Conservation (phyloP, 1,284 basidiomycete genomes). For the Ganoderma sinense region DNA sequence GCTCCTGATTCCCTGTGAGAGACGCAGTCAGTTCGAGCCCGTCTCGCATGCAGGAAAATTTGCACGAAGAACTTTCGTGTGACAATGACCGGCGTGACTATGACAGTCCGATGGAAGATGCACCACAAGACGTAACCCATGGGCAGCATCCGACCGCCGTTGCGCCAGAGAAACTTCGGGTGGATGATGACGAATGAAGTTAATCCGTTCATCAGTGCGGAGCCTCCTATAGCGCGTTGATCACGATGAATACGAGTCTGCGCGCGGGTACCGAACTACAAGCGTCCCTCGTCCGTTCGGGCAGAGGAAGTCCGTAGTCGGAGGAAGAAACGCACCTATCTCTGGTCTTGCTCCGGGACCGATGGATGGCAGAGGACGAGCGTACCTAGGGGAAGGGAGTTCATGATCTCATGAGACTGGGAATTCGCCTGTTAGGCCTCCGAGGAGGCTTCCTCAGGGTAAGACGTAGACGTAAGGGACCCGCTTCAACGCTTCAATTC, state of each 20-base stretch:
- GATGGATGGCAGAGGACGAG: background rate
- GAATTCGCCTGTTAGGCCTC: background rate
- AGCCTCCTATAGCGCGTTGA: background rate
- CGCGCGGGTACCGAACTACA: background rate
- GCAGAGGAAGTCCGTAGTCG: background rate
- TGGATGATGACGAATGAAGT: background rate
- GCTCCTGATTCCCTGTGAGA: background rate
- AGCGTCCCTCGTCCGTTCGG: background rate
- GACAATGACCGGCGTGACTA: background rate
- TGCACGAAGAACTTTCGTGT: background rate
- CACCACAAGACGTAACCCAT: conserved; percentile 3
- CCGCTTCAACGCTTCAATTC: background rate
- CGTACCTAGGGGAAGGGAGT: background rate
- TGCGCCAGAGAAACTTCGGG: background rate
- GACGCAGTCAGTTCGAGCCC: background rate
- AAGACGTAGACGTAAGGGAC: background rate
- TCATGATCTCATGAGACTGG: too few species aligned
- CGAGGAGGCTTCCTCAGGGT: background rate
- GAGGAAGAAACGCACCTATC: background rate
- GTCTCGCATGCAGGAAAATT: background rate
- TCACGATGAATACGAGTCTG: background rate
- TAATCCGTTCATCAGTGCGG: background rate
- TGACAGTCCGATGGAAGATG: background rate
- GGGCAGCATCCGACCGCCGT: background rate
- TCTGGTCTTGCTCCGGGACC: background rate